Base-by-base conservation (phyloP, 2,329 filamentous ascomycete genomes). In the Fusarium guadeloupense region DNA sequence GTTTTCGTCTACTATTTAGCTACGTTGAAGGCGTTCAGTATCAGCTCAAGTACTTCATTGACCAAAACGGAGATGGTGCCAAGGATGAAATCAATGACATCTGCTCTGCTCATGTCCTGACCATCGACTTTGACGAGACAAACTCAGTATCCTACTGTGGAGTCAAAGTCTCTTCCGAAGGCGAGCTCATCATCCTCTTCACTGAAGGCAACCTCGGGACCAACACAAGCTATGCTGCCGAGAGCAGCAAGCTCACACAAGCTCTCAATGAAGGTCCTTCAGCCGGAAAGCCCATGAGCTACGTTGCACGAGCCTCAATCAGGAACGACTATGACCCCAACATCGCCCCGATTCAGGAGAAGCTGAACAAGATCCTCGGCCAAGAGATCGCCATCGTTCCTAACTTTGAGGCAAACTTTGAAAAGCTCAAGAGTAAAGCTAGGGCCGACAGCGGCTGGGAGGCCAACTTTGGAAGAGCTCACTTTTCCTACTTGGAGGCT, bases 101-200 rank as follows among this genome's bases (percentile, higher is more conserved):
- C 58, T 75, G 72, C 62, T 58, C 71, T 20, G 72, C 75, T 3
- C 82, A 83, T 57, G 69, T 75, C 38, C 65, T 84, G 23, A 78
- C 77, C 17, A 69, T 85, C 38, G 78, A 81, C 66, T 53, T 82
- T 25, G 82, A 84, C 50, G 76, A 78, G 17, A 57, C 68, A 10
- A 71, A 75, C 12, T 74, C 76, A 39, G 75, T 79, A 61, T 69
- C 66, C 9, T 84, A 82, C 71, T 77, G 76, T 64, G 80, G 82
- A 43, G 70, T 57, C 54, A 76, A 77, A 45, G 71, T 85, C 39
- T 67, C 71, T 2, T 12, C 62, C 1, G 76, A 80, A 5, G 81
- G 81, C 39, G 72, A 76, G 57, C 78, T 85, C 8, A 72, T 77
- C 51, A 74, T 85, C n/a, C 66, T 84, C 34, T 85, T 85, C 70